Conservation (phyloP, 441 rosid species). For the Gossypium gossypioides region DNA sequence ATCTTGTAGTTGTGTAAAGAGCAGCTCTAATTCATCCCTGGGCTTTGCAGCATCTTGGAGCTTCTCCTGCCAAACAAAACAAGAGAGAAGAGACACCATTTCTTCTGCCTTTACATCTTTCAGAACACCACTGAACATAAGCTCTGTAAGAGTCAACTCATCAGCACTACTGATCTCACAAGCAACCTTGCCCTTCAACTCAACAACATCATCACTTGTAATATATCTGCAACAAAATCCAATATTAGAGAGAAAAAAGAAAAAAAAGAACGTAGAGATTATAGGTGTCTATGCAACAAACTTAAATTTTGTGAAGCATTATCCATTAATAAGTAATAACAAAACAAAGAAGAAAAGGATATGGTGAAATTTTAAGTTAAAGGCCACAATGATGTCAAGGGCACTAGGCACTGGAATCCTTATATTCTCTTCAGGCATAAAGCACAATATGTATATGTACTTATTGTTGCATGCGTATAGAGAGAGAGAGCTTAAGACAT, state of each 20-base stretch:
- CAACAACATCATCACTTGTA: constrained; percentile 67
- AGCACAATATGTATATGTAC: background rate
- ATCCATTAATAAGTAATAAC: background rate
- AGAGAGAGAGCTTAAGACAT: background rate
- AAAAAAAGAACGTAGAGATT: background rate
- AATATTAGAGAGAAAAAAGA: background rate
- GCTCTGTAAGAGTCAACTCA: constrained; percentile 84
- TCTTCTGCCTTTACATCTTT: constrained; percentile 86
- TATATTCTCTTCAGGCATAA: background rate
- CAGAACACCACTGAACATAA: constrained; percentile 78
- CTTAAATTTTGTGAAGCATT: background rate
- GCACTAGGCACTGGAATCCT: background rate
- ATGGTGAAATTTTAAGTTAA: background rate
- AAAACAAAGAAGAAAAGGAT: background rate
- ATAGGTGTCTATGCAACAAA: background rate
- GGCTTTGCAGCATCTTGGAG: constrained; percentile 84
- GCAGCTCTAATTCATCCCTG: constrained; percentile 85
- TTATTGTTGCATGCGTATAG: background rate
- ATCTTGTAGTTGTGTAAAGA: constrained; percentile 75
- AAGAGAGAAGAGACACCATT: constrained; percentile 89
- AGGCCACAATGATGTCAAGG: background rate
- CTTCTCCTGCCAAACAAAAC: constrained; percentile 95
- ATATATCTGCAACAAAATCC: constrained; percentile 45
- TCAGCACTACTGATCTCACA: constrained; percentile 95
- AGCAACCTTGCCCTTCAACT: constrained; percentile 93